Conservation (phyloP, 345 rosid species). For the Luvunga scandens region DNA sequence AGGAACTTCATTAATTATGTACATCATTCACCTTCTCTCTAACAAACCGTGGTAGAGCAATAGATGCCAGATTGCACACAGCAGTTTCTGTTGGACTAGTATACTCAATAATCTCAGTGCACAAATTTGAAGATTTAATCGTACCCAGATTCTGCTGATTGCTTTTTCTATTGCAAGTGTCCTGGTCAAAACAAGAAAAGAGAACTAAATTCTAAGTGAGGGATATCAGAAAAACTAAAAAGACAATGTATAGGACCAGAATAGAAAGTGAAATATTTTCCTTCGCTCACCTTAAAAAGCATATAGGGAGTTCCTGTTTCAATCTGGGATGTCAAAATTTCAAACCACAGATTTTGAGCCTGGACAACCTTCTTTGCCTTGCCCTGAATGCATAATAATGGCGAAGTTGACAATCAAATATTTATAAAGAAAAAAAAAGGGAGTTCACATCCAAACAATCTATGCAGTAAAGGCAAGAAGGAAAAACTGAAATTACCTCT, state of each 20-base stretch:
- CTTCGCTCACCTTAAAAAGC: conserved; percentile 71
- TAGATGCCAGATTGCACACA: conserved; percentile 93
- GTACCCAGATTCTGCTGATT: conserved; percentile 95
- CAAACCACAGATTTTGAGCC: conserved; percentile 89
- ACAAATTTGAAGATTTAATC: conserved; percentile 87
- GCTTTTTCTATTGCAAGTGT: conserved; percentile 84
- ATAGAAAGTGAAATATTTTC: neutral
- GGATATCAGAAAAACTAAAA: neutral
- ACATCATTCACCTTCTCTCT: conserved; percentile 63
- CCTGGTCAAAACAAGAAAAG: conserved; percentile 39
- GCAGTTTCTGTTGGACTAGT: conserved; percentile 94
- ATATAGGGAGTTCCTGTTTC: conserved; percentile 98
- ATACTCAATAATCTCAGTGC: conserved; percentile 86
- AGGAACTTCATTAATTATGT: neutral
- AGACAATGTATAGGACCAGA: neutral
- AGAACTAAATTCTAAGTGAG: neutral
- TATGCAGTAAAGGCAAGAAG: neutral
- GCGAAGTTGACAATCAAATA: neutral
- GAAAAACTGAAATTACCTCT: conserved; percentile 34
- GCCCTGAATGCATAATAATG: conserved; percentile 39
- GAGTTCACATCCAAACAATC: neutral
- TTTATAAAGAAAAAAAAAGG: neutral
- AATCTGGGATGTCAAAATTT: conserved; percentile 76
- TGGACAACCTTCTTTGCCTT: conserved; percentile 84
- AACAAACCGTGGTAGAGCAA: conserved; percentile 81